These are phyloP conservation scores for Termitomyces sp. DNA, from an alignment of 768 basidiomycete species.

Conservation along the genomic window DNA sequence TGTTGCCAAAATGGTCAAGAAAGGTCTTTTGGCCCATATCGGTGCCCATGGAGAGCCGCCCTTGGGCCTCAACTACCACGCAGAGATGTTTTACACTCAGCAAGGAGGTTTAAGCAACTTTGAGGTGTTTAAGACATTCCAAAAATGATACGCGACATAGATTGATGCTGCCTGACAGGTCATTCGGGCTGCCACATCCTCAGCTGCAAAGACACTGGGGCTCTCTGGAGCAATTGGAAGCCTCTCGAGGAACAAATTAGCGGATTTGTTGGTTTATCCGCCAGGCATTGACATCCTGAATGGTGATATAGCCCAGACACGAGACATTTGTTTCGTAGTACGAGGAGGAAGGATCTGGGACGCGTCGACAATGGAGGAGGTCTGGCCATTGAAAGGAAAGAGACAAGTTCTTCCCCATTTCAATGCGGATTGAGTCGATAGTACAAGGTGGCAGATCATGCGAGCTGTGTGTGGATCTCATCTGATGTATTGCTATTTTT, in stretches of 20 bases:
- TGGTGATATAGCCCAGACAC: conserved; percentile 43
- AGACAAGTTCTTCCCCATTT: conserved; percentile 51
- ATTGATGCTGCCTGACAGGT: conserved; percentile 31
- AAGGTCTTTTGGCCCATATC: conserved; percentile 57
- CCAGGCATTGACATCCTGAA: conserved; percentile 51
- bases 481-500: background rate
- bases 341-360: conserved; percentile 70
- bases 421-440: conserved; percentile 35
- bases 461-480: background rate
- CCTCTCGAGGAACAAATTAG: conserved; percentile 59
- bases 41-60: conserved; percentile 75
- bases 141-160: background rate
- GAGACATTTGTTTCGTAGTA: conserved; percentile 49
- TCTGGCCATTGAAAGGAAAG: conserved; percentile 64
- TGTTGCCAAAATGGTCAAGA: conserved; percentile 61
- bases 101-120: conserved; percentile 66
- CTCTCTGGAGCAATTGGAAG: conserved; percentile 58
- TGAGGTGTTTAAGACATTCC: conserved; percentile 38
- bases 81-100: conserved; percentile 62
- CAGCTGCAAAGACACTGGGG: conserved; percentile 61
- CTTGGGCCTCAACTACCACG: conserved; percentile 70
- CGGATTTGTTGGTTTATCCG: conserved; percentile 66
- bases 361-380: conserved; percentile 58
- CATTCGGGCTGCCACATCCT: conserved; percentile 61
- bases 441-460: background rate